A percentile compares a stretch with the other conserved stretches of the same genome.
Conservation (phyloP, 1,284 basidiomycete genomes). For the Phylloporus sp. region DNA sequence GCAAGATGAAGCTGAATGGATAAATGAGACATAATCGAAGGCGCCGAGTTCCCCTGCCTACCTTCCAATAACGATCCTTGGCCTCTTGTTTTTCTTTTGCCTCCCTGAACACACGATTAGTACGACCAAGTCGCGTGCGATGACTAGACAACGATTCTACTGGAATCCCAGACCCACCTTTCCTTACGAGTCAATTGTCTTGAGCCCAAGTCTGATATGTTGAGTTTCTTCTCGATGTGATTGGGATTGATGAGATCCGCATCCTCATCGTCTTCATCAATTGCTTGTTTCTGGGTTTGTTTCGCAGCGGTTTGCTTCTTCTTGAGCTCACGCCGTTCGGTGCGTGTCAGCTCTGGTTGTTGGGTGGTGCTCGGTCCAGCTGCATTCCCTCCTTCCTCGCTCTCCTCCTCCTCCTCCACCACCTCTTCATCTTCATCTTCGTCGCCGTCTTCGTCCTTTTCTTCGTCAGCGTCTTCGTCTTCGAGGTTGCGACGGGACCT, state of each 20-base stretch:
- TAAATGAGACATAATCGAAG: conserved; percentile 8
- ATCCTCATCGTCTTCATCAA: conserved; percentile 56
- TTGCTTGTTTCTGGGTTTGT: conserved; percentile 45
- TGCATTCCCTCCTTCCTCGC: conserved; percentile 2
- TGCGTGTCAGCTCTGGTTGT: conserved; percentile 58
- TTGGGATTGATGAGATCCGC: conserved; percentile 73
- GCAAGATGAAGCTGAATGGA: conserved; percentile 59
- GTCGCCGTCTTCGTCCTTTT: conserved; percentile 29
- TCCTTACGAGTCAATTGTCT: conserved; percentile 69
- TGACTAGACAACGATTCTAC: not conserved
- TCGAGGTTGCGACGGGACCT: conserved; percentile 22
- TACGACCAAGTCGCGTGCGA: too few relatives aligned
- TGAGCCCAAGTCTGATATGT: conserved; percentile 63
- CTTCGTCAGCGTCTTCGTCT: not conserved
- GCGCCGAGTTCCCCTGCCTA: conserved; percentile 28
- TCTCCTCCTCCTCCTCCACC: conserved; percentile 41
- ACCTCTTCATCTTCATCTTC: conserved; percentile 44
- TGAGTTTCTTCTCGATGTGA: conserved; percentile 66
- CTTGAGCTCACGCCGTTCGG: conserved; percentile 73
- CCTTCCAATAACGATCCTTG: conserved; percentile 86
- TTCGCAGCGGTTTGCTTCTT: conserved; percentile 63
- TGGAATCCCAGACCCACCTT: conserved; percentile 48
- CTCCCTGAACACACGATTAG: conserved; percentile 57
- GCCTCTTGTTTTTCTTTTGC: conserved; percentile 90
- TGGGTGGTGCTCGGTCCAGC: conserved; percentile 24